Conservation (phyloP, 2,329 filamentous ascomycete species). For the Penicillium rolfsii region DNA sequence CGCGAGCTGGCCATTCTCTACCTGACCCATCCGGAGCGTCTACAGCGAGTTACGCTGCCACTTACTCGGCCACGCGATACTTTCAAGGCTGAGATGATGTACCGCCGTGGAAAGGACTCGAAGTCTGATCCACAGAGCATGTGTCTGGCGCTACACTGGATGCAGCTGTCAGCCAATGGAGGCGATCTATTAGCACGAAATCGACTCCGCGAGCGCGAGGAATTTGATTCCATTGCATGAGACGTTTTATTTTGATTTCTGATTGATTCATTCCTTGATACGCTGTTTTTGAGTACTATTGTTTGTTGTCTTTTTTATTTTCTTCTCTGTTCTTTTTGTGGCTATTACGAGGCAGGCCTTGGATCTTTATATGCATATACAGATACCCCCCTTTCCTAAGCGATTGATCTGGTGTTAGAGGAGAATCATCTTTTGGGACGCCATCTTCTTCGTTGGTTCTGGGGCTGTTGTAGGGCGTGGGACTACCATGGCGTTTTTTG, state of each 20-base stretch:
- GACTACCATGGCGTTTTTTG: slow-evolving; percentile 25
- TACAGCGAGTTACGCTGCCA: slow-evolving; percentile 77
- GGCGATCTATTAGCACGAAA: slow-evolving; percentile 82
- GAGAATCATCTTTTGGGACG: slow-evolving; percentile 24
- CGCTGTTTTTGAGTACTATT: not conserved
- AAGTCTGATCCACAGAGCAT: slow-evolving; percentile 84
- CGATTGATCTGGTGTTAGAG: slow-evolving; percentile 33
- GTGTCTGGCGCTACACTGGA: slow-evolving; percentile 96
- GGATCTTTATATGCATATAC: slow-evolving; percentile 28
- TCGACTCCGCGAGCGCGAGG: slow-evolving; percentile 73
- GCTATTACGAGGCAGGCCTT: slow-evolving; percentile 24
- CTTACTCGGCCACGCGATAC: slow-evolving; percentile 83
- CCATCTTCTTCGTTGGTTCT: slow-evolving; percentile 11
- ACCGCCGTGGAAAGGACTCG: slow-evolving; percentile 61
- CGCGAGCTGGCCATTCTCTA: slow-evolving; percentile 93
- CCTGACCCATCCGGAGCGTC: slow-evolving; percentile 84
- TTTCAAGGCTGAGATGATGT: slow-evolving; percentile 86
- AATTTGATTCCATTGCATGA: slow-evolving; percentile 63
- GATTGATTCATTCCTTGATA: slow-evolving; percentile 19
- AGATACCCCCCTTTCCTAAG: slow-evolving; percentile 29
- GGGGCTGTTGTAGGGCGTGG: slow-evolving; percentile 7
- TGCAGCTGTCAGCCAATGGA: slow-evolving; percentile 84
- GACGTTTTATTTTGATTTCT: slow-evolving; percentile 4
- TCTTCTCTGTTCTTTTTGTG: slow-evolving; percentile 1
- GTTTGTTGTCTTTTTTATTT: not conserved